Percentiles rank a stretch among this genome's conserved stretches.
phyloP scores from a whole-genome alignment of 208 protist genomes.

The Leishmania amazonensis region DNA sequence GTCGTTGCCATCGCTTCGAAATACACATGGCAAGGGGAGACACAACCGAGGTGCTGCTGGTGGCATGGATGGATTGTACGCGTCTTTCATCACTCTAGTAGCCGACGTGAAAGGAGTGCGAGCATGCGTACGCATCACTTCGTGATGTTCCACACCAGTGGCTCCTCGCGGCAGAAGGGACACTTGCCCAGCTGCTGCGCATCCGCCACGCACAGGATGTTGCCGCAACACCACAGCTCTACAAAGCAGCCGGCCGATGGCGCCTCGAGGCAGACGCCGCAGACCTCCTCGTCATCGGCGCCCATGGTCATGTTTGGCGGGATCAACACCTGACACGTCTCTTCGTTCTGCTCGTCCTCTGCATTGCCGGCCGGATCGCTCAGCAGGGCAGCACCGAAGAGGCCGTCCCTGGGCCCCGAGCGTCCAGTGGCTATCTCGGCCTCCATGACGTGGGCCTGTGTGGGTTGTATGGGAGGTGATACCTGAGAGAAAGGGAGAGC shows the following conservation, averaged over 20 bases:
- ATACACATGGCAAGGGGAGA: not conserved
- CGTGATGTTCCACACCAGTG: conserved; percentile 79
- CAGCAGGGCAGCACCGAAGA: conserved; percentile 25
- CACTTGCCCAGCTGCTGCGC: conserved; percentile 78
- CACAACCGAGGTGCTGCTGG: not conserved
- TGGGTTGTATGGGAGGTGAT: not conserved
- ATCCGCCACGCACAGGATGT: conserved; percentile 80
- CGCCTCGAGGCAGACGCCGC: conserved; percentile 83
- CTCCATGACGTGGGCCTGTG: conserved; percentile 17
- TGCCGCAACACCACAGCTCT: conserved; percentile 84
- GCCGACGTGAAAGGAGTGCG: not conserved
- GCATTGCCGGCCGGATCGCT: conserved; percentile 19
- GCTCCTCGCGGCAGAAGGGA: conserved; percentile 84
- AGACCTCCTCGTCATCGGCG: conserved; percentile 73
- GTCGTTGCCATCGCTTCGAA: not conserved
- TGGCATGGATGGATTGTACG: not conserved
- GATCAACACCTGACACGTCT: conserved; percentile 34
- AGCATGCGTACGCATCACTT: conserved; percentile 26
- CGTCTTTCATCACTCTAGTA: not conserved
- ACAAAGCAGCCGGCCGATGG: conserved; percentile 61
- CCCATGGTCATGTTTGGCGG: conserved; percentile 28
- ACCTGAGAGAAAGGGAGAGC: not conserved
- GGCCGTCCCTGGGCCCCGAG: conserved; percentile 14
- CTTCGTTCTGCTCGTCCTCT: conserved; percentile 27
- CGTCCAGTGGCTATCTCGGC: conserved; percentile 24